These are phyloP conservation scores for Aspergillus sp. DNA, from an alignment of 2,329 filamentous ascomycete genomes.

Conservation along the genomic window DNA sequence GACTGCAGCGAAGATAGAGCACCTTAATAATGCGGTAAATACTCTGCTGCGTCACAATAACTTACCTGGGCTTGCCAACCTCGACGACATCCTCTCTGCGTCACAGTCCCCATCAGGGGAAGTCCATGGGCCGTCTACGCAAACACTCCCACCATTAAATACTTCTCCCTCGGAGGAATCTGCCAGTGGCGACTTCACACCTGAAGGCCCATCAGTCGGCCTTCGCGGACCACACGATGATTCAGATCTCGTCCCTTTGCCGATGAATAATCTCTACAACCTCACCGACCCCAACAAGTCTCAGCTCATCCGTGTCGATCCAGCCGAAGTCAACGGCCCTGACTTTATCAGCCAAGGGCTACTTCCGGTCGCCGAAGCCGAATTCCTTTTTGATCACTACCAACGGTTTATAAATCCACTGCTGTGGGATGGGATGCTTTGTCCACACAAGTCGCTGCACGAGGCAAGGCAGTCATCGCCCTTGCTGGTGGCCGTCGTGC, in stretches of 20 bases:
- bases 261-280: conserved; percentile 36
- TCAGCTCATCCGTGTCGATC: conserved; percentile 9
- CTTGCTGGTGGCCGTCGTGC: conserved; percentile 48
- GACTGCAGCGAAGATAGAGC: conserved; percentile 6
- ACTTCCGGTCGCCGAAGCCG: conserved; percentile 38
- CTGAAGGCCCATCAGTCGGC: not conserved
- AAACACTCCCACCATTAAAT: not conserved
- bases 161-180: not conserved
- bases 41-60: conserved; percentile 5
- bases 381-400: conserved; percentile 44
- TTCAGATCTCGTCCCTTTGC: conserved; percentile 34
- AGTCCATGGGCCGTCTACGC: not conserved
- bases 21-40: conserved; percentile 4
- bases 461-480: conserved; percentile 49
- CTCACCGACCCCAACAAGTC: conserved; percentile 45
- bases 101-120: not conserved
- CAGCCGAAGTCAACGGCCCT: conserved; percentile 2
- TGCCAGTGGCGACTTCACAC: conserved; percentile 4
- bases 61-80: not conserved
- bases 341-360: conserved; percentile 44
- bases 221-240: conserved; percentile 7
- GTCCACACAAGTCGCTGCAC: conserved; percentile 29
- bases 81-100: not conserved
- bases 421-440: conserved; percentile 42
- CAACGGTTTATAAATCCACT: conserved; percentile 39